phyloP scores from a whole-genome alignment of 768 basidiomycete genomes.

The Tulasnella calospora region DNA sequence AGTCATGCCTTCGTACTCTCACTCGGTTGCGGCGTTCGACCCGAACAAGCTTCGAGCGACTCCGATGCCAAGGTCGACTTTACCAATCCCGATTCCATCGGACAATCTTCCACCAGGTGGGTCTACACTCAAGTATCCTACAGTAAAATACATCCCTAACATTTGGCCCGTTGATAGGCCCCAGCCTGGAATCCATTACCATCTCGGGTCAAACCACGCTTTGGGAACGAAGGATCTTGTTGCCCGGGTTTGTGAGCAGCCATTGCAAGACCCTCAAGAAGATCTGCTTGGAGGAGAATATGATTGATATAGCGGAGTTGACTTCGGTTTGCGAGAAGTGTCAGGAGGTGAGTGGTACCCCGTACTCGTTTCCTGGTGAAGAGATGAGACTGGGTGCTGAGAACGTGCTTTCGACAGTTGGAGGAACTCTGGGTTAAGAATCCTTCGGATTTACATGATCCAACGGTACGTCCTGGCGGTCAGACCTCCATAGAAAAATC shows the following conservation, averaged over 20 bases:
- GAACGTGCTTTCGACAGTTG: background rate
- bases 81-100: background rate
- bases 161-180: background rate
- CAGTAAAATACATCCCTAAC: too few species aligned
- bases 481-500: background rate
- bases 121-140: too few species aligned
- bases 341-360: background rate
- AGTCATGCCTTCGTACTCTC: background rate
- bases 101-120: slow-evolving; percentile 2
- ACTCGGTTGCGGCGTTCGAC: background rate
- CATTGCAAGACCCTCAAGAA: slow-evolving; percentile 19
- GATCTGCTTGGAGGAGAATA: slow-evolving; percentile 25
- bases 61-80: background rate
- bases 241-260: slow-evolving; percentile 17
- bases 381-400: background rate
- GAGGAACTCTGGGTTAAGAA: slow-evolving; percentile 24
- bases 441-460: slow-evolving; percentile 24
- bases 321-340: slow-evolving; percentile 19
- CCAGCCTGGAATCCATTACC: slow-evolving; percentile 10
- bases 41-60: slow-evolving; percentile 1
- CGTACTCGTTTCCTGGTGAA: background rate
- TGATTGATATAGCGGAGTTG: slow-evolving; percentile 22
- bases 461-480: background rate
- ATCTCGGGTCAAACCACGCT: slow-evolving; percentile 26
- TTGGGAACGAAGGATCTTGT: slow-evolving; percentile 23